A percentile compares a stretch with the other conserved stretches of the same genome.
phyloP scores from a whole-genome alignment of 169 alveolate genomes.

The Sarcocystis neurona region DNA sequence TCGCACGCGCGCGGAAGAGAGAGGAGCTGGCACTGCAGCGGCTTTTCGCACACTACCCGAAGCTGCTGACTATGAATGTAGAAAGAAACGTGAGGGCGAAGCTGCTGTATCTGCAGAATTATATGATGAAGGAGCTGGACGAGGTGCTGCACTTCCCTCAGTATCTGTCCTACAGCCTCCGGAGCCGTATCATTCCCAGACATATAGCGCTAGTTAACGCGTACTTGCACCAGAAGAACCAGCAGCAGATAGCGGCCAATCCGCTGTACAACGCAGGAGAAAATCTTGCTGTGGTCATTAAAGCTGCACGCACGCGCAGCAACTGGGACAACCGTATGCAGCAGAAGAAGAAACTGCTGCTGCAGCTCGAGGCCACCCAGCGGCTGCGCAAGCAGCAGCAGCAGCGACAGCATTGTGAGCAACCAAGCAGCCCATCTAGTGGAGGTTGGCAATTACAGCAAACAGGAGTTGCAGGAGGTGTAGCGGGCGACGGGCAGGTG shows the following conservation, averaged over 20 bases:
- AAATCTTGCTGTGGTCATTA: neutral
- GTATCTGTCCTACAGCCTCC: constrained; percentile 56
- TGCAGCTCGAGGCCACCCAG: constrained; percentile 31
- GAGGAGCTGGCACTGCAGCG: constrained; percentile 36
- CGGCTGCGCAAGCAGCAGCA: constrained; percentile 38
- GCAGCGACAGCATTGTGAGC: constrained; percentile 5
- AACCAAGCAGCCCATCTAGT: too few species aligned
- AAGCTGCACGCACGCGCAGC: neutral
- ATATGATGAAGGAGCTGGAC: constrained; percentile 46
- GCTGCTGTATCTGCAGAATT: constrained; percentile 55
- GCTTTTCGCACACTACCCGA: constrained; percentile 46
- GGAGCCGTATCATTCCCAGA: constrained; percentile 57
- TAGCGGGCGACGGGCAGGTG: too few species aligned
- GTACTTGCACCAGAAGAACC: neutral
- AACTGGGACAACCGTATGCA: constrained; percentile 52
- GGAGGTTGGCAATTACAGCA: too few species aligned
- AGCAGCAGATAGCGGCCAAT: neutral
- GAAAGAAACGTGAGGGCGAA: constrained; percentile 47
- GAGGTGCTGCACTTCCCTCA: constrained; percentile 57
- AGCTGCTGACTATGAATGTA: neutral
- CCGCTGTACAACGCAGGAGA: neutral
- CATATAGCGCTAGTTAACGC: constrained; percentile 57
- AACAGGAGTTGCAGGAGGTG: too few species aligned
- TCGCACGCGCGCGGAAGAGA: neutral
- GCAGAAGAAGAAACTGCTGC: constrained; percentile 23